Evolutionary conservation across 352 stramenopile species (phyloP).

Genomic region (Pythium aquatile): DNA sequence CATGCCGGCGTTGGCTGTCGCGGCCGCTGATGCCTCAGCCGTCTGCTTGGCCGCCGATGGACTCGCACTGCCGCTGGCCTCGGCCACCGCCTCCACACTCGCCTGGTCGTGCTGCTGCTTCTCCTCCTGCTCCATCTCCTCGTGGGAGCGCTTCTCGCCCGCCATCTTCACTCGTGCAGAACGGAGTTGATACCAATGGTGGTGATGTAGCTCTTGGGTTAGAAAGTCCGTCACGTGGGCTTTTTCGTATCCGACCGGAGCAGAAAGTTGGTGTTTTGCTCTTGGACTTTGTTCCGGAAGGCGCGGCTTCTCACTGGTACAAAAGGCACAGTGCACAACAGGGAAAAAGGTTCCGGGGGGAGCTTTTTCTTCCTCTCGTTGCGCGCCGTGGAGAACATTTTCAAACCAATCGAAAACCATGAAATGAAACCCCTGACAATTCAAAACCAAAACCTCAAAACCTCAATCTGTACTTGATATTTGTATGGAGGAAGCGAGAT

Average conservation of each 20-base stretch:
- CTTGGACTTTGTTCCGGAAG: slow-evolving; percentile 2
- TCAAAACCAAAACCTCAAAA: slow-evolving; percentile 15
- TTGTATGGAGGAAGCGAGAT: slow-evolving; percentile 2
- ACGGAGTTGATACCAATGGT: background rate
- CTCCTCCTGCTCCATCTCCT: slow-evolving; percentile 18
- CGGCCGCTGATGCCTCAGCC: background rate
- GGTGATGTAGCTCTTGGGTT: background rate
- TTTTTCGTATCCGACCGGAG: slow-evolving; percentile 6
- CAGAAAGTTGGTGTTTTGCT: background rate
- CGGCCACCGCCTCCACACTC: background rate
- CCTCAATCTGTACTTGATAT: slow-evolving; percentile 11
- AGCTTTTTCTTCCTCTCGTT: slow-evolving; percentile 72
- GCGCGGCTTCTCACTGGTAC: slow-evolving; percentile 26
- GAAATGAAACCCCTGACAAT: background rate
- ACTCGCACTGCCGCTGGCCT: background rate
- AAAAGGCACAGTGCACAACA: slow-evolving; percentile 16
- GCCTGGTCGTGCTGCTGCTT: slow-evolving; percentile 3
- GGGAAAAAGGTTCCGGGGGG: slow-evolving; percentile 7
- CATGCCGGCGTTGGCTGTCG: slow-evolving; percentile 20
- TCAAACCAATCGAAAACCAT: slow-evolving; percentile 42
- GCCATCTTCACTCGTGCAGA: slow-evolving; percentile 4
- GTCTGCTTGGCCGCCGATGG: background rate
- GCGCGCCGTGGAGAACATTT: slow-evolving; percentile 40
- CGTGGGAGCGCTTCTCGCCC: slow-evolving; percentile 23
- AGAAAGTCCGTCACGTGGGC: slow-evolving; percentile 7